Base-by-base conservation (phyloP, 2,329 filamentous ascomycete genomes). In the Bipolaris oryzae region DNA sequence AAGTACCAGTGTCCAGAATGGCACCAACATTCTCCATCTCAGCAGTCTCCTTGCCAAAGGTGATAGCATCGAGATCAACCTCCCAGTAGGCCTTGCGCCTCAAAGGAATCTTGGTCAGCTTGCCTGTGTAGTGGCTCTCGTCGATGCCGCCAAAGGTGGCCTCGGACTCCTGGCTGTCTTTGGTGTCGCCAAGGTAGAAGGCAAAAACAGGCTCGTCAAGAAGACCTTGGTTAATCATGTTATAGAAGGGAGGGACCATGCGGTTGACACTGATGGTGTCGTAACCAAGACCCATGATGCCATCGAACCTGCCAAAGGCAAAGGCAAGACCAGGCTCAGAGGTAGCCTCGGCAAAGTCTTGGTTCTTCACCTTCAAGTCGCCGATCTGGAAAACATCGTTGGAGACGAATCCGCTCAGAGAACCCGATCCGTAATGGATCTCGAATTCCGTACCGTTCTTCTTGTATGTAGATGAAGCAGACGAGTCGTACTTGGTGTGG, bases 61-160 rank as follows among this genome's bases (percentile, higher is more conserved):
- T 87, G 80, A 99, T 95, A 63, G 92, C 85, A 73, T 98, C 89
- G 60, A 99, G 88, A 73, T 98, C 93, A 53, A 99, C 94, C 85
- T 99, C 95, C 95, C 95, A 99, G 86, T 99, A 99, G 47, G 95
- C 95, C 89, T 98, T 98, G 77, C 95, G 91, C 78, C 95, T 91
- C 69, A 99, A 87, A 53, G 95, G 95, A 68, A 99, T 92, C 78
- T 92, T 96, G 76, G 88, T 91, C 72, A 99, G 85, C 79, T 98
- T 89, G 73, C 95, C 95, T 37, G 84, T 88, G 79, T 86, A 89
- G 83, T 95, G 92, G 74, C 83, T 81, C 81, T 92, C 82, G 78
- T 98, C 89, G 60, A 96, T 80, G 66, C 94, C 94, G 77, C 94
- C 94, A 67, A 99, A 99, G 66, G 89, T 87, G 58, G 88, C 93